These are phyloP conservation scores for Hypomyces perniciosus DNA, from an alignment of 2,329 filamentous ascomycete genomes.

Conservation along the genomic window DNA sequence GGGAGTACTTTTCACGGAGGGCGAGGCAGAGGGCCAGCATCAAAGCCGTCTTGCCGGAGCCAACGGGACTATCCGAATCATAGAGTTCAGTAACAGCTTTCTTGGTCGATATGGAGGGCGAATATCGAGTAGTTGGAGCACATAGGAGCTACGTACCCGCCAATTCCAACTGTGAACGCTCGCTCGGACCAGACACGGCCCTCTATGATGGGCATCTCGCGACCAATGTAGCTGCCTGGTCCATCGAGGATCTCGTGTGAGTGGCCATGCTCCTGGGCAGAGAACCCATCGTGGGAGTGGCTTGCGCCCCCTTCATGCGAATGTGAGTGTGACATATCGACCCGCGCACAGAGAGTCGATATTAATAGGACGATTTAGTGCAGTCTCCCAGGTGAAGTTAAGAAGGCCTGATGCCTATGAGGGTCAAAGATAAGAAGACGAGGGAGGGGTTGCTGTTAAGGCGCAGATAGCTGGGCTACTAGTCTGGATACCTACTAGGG, in stretches of 20 bases:
- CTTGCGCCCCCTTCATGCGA: conserved; percentile 49
- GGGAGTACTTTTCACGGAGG: conserved; percentile 72
- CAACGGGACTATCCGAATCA: conserved; percentile 63
- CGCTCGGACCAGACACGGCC: conserved; percentile 82
- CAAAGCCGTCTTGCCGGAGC: conserved; percentile 92
- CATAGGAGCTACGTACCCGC: conserved; percentile 59
- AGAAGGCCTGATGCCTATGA: too few species aligned
- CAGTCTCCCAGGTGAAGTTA: too few species aligned
- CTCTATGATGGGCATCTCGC: conserved; percentile 90
- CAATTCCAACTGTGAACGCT: conserved; percentile 95
- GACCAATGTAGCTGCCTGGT: conserved; percentile 79
- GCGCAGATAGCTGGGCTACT: too few species aligned
- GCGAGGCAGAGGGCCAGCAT: conserved; percentile 90
- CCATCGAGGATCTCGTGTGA: conserved; percentile 93
- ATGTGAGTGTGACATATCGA: conserved; percentile 7
- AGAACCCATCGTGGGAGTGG: conserved; percentile 54
- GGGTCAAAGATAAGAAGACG: too few species aligned
- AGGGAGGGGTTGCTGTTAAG: too few species aligned
- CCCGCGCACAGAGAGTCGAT: background rate
- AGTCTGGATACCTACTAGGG: too few species aligned
- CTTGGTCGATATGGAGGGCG: background rate
- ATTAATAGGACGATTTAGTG: background rate
- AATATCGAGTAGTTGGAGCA: background rate
- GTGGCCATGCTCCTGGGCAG: conserved; percentile 75
- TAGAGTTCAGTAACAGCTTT: background rate